A percentile compares a stretch with the other conserved stretches of the same genome.
Evolutionary conservation across 1,139 yeast species (phyloP).

Genomic region (Hyphopichia fennica): DNA sequence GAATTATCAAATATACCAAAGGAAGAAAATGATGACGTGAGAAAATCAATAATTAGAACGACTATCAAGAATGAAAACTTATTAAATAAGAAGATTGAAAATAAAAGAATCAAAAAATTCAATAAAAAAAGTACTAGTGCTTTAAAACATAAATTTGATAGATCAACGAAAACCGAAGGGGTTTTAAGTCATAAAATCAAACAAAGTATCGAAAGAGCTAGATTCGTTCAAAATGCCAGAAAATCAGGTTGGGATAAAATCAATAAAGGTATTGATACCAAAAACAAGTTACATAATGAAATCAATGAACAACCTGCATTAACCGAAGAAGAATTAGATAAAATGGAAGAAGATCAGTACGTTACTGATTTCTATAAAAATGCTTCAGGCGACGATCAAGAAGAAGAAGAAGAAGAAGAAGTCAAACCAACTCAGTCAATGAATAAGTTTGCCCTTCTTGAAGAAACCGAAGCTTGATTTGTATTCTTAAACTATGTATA

Average conservation of each 20-base stretch:
- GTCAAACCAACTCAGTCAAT: slow-evolving; percentile 12
- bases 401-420: slow-evolving; percentile 14
- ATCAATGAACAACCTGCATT: slow-evolving; percentile 7
- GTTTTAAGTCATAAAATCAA: slow-evolving; percentile 60
- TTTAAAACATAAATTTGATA: slow-evolving; percentile 42
- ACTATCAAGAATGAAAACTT: slow-evolving; percentile 68
- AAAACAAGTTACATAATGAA: slow-evolving; percentile 13
- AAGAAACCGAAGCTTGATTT: slow-evolving; percentile 51
- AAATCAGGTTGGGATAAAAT: slow-evolving; percentile 75
- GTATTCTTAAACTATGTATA: no score
- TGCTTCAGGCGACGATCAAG: slow-evolving; percentile 19
- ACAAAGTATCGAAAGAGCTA: slow-evolving; percentile 63
- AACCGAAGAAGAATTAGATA: slow-evolving; percentile 22
- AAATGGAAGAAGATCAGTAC: slow-evolving; percentile 36
- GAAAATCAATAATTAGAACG: slow-evolving; percentile 65
- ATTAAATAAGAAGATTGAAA: slow-evolving; percentile 54
- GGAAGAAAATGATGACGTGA: slow-evolving; percentile 55
- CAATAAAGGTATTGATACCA: slow-evolving; percentile 46
- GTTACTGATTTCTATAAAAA: slow-evolving; percentile 34
- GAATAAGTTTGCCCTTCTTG: slow-evolving; percentile 50
- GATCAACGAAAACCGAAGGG: slow-evolving; percentile 55
- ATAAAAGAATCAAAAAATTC: slow-evolving; percentile 34
- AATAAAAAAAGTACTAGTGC: slow-evolving; percentile 35
- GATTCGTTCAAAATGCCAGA: slow-evolving; percentile 58
- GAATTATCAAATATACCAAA: slow-evolving; percentile 55